Base-by-base conservation (phyloP, 345 rosid genomes). In the Gynandropsis gynandra region DNA sequence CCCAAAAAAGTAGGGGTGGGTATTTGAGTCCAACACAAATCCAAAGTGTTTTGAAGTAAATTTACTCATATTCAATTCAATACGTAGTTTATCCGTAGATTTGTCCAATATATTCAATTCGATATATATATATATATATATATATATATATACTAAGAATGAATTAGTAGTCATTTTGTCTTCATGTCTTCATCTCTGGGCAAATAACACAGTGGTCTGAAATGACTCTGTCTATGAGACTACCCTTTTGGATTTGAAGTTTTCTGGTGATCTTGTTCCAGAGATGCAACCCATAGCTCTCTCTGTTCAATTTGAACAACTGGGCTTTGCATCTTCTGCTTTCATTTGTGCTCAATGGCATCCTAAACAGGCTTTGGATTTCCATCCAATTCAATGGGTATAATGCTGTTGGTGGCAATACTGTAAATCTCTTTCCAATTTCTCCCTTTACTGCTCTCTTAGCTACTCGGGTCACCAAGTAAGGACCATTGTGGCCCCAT, bases 401-500 rank as follows among this genome's bases (percentile, higher is more conserved):
- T 18, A 89, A 86, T 0, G 87, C 86, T 63, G 29, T 57, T 0
- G 88, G 94, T 0, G 79, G 72, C 74, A 89, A 38, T 2, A 89
- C 62, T 6, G 72, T 75, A 38, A 83, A 72, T 62, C 56, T 78
- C 20, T 47, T 64, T 10, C 75, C 79, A 7, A 68, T 59, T 10
- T 57, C 67, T 46, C 61, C 79, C 37, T 62, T 54, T 7, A 68
- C n/a, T n/a, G n/a, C 67, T 67, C 68, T 78, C 46, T 51, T 21
- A 5, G 64, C 79, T 3, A 83, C 85, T 54, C 97, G 75, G 5
- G 80, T 81, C 12, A 86, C 83, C 72, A 89, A 41, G 42, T 83
- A 81, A 0, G 97, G 97, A 0, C 97, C 97, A 21, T 86, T 86
- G 36, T 89, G 76, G 5, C 95, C 95, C 94, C 97, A 89, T 67